Evolutionary conservation across 129 eudicot species (phyloP).

Genomic region (Rutidosis leptorrhynchoides): DNA sequence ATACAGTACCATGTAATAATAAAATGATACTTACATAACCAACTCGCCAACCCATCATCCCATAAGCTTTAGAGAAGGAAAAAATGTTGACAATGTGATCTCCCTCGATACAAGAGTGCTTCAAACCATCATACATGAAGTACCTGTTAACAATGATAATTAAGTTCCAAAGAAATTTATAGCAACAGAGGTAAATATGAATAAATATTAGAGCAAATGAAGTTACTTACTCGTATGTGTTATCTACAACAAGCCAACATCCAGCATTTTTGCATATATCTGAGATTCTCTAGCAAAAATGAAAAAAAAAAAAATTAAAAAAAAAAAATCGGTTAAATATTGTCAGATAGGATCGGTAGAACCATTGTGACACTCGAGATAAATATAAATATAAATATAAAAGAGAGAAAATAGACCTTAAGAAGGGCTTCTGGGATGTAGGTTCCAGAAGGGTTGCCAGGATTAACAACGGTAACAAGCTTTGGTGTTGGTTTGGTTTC

Average conservation of each 20-base stretch:
- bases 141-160: constrained; percentile 48
- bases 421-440: constrained; percentile 93
- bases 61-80: constrained; percentile 98
- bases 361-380: not conserved
- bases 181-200: too few relatives aligned
- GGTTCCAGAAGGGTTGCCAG: constrained; percentile 99
- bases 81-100: constrained; percentile 85
- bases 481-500: constrained; percentile 91
- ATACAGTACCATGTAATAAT: constrained; percentile 7
- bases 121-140: constrained; percentile 97
- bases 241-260: constrained; percentile 97
- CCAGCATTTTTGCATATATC: constrained; percentile 88
- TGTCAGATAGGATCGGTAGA: constrained; percentile 12
- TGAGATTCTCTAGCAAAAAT: constrained; percentile 68
- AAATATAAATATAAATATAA: not conserved
- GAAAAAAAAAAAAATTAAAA: not conserved
- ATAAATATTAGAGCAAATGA: not conserved
- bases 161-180: constrained; percentile 4
- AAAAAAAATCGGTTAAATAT: constrained; percentile 1
- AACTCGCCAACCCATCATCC: constrained; percentile 99
- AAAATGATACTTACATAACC: constrained; percentile 78
- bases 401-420: constrained; percentile 49
- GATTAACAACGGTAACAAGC: constrained; percentile 98
- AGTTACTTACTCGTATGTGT: constrained; percentile 91
- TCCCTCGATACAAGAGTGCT: constrained; percentile 84